Percentiles rank a stretch among this genome's conserved stretches.
phyloP scores from a whole-genome alignment of 106 monocot species.

The Iris macrosiphon region DNA sequence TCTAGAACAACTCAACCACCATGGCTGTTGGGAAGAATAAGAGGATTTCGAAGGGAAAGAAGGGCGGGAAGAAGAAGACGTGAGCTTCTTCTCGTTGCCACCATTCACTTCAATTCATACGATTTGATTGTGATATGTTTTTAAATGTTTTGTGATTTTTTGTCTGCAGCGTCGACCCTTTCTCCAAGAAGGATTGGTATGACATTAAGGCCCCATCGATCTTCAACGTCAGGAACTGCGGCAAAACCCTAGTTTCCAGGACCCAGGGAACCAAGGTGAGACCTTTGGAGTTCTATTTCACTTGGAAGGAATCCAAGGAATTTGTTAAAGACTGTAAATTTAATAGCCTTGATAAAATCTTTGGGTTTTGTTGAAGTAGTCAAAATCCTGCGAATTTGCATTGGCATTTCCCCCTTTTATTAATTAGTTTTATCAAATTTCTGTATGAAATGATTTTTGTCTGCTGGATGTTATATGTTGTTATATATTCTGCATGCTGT shows the following conservation, averaged over 20 bases:
- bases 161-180: slow-evolving; percentile 75
- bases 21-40: slow-evolving; percentile 99
- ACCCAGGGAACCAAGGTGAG: slow-evolving; percentile 93
- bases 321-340: no score
- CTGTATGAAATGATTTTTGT: no score
- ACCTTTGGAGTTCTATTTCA: background rate
- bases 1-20: no score
- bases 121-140: background rate
- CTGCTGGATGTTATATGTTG: no score
- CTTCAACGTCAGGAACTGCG: slow-evolving; percentile 65
- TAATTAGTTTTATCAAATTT: no score
- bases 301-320: background rate
- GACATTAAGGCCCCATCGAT: slow-evolving; percentile 88
- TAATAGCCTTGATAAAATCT: no score
- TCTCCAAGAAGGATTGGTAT: slow-evolving; percentile 96
- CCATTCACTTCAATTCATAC: background rate
- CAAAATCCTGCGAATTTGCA: no score
- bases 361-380: no score
- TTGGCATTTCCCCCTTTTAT: no score
- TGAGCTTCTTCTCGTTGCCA: slow-evolving; percentile 9
- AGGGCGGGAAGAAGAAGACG: slow-evolving; percentile 97
- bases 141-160: background rate
- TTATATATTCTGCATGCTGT: no score
- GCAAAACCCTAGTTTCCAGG: slow-evolving; percentile 92
- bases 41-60: slow-evolving; percentile 95